Evolutionary conservation across 2,329 filamentous ascomycete genomes (phyloP).

Genomic region (Aureobasidium musti): DNA sequence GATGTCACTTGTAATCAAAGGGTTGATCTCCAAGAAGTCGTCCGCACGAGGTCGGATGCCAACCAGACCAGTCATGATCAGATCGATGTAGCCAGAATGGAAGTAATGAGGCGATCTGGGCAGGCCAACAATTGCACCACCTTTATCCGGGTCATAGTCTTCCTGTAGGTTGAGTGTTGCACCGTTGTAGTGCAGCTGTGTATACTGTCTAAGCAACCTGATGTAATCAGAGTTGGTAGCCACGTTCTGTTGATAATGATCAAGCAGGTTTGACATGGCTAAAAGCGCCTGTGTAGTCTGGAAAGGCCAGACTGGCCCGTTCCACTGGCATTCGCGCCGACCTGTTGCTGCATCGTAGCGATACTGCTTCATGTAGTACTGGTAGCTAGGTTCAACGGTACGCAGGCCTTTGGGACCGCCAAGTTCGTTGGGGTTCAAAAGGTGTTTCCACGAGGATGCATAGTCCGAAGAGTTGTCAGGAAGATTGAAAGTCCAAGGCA

Average conservation of each 20-base stretch:
- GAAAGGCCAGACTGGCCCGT: conserved; percentile 50
- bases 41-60: conserved; percentile 47
- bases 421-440: conserved; percentile 42
- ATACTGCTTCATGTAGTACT: conserved; percentile 52
- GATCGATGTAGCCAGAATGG: conserved; percentile 50
- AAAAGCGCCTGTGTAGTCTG: conserved; percentile 48
- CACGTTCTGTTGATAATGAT: conserved; percentile 44
- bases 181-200: conserved; percentile 46
- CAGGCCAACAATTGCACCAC: conserved; percentile 47
- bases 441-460: conserved; percentile 45
- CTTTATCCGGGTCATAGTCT: conserved; percentile 50
- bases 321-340: conserved; percentile 50
- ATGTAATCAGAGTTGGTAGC: conserved; percentile 44
- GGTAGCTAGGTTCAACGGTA: conserved; percentile 49
- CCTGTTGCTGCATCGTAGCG: conserved; percentile 42
- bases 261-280: conserved; percentile 48
- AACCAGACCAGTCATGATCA: conserved; percentile 47
- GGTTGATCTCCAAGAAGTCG: conserved; percentile 47
- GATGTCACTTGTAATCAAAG: conserved; percentile 42
- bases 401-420: conserved; percentile 44
- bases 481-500: conserved; percentile 49
- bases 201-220: conserved; percentile 44
- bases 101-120: conserved; percentile 50
- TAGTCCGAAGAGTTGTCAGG: conserved; percentile 45
- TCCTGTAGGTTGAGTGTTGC: conserved; percentile 46